Conservation (phyloP, 805 yeast genomes). For the Ogataea neopini region DNA sequence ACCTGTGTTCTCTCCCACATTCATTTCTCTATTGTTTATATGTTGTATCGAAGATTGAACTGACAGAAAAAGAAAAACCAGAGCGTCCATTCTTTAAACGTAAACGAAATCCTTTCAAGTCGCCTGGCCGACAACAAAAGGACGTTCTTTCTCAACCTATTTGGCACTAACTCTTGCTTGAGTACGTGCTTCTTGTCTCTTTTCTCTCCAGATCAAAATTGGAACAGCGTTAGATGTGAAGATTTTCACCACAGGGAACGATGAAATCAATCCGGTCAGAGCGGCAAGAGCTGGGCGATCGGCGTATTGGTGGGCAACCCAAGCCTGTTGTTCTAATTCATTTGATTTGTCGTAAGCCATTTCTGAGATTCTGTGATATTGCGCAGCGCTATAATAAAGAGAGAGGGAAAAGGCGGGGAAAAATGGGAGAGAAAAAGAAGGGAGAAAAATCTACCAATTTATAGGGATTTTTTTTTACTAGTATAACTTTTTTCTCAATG, state of each 20-base stretch:
- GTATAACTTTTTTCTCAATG: not conserved
- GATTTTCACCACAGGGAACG: conserved; percentile 57
- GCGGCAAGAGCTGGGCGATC: conserved; percentile 59
- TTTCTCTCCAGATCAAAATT: conserved; percentile 48
- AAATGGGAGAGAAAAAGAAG: not conserved
- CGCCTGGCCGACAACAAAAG: not conserved
- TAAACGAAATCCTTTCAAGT: not conserved
- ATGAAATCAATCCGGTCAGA: conserved; percentile 55
- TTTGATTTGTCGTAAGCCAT: conserved; percentile 32
- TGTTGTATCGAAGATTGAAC: conserved; percentile 1
- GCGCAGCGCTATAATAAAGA: not conserved
- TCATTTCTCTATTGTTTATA: conserved; percentile 3
- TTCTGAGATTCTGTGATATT: not conserved
- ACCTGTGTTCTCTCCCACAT: conserved; percentile 3
- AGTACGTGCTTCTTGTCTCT: conserved; percentile 34
- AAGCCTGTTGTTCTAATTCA: conserved; percentile 46
- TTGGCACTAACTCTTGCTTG: conserved; percentile 16
- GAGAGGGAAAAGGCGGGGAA: not conserved
- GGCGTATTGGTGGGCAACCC: conserved; percentile 50
- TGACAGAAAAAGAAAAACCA: conserved; percentile 7
- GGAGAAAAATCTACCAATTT: not conserved
- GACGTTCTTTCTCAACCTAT: not conserved
- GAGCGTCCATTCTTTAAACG: not conserved
- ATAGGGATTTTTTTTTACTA: not conserved
- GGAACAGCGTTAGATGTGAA: conserved; percentile 65